Evolutionary conservation across 139 green algal species (phyloP), one percentile per base, ranked within the genome.

Genomic region (Coelastrella sp.): DNA sequence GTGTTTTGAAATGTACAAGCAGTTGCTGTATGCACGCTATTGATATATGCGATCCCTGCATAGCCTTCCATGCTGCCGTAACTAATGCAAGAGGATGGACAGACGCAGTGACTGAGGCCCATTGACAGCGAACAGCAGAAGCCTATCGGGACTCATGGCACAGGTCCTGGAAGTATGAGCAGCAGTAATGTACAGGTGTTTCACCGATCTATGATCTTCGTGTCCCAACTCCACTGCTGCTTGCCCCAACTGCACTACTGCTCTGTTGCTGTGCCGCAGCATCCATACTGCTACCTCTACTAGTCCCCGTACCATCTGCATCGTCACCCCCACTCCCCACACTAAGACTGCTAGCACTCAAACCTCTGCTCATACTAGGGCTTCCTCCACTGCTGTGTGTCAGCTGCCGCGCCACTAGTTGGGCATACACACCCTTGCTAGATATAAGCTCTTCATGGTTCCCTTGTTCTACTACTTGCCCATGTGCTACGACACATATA

Each of bases 401-500:
- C 27, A 92, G 43, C 77, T 92, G 89, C 41, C 89, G 51, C 15
- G 76, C 48, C 13, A 96, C 90, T 17, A 98, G 89, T 19, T 87
- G 85, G 4, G 90, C 80, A 71, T 96, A 98, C 2, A 57, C 27
- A 34, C 81, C 76, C 11, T 57, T 63, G 27, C 50, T 51, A 23
- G 48, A 37, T 5, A 88, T 34, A 1, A 83, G 40, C 51, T 81
- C 62, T 34, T 90, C 85, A 64, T 94, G 85, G 23, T 23, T 85
- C 32, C 92, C 77, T 69, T 89, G 79, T 89, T 96, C 93, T 32
- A 81, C 78, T 25, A 97, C 85, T 5, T 27, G 23, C 1, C 94
- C 94, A 5, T 92, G 69, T 11, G 48, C 86, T 13, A 97, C 84
- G 4, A 97, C 94, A 23, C 95, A 76, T 71, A 99, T 98, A 34